Conservation (phyloP, 306 rosid genomes). For the Cucurbita ficifolia region DNA sequence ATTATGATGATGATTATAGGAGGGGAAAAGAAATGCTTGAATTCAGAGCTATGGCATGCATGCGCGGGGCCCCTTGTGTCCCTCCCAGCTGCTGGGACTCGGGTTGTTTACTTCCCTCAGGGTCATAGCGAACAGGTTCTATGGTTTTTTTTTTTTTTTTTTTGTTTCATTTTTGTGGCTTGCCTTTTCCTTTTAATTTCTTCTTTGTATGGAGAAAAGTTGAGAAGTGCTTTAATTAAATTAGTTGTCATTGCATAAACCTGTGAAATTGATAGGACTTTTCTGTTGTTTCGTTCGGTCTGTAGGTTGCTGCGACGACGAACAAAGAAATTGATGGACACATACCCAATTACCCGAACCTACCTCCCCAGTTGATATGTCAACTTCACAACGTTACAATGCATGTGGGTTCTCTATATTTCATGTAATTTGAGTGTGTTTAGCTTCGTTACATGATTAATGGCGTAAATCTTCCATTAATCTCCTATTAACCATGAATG, state of each 20-base stretch:
- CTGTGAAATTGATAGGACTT: not conserved
- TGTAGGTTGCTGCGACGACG: slow-evolving; percentile 71
- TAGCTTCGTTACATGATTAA: not conserved
- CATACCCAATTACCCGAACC: slow-evolving; percentile 67
- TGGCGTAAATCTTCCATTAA: not conserved
- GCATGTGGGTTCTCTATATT: slow-evolving; percentile 46
- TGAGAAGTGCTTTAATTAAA: not conserved
- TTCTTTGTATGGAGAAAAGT: not conserved
- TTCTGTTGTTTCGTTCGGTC: not conserved
- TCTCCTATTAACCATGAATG: not conserved
- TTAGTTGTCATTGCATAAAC: not conserved
- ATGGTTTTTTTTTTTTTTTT: not conserved
- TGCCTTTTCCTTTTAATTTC: not conserved
- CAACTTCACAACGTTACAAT: slow-evolving; percentile 75
- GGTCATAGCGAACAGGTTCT: slow-evolving; percentile 82
- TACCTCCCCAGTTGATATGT: slow-evolving; percentile 73
- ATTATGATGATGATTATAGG: slow-evolving; percentile 24
- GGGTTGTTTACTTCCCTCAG: slow-evolving; percentile 87
- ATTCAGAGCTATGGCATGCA: slow-evolving; percentile 97
- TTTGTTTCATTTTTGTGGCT: not conserved
- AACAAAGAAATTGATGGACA: slow-evolving; percentile 70
- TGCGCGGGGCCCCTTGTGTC: slow-evolving; percentile 83
- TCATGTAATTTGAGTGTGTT: not conserved
- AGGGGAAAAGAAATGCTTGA: slow-evolving; percentile 70
- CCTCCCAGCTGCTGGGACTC: slow-evolving; percentile 59